Evolutionary conservation across 805 yeast species (phyloP).

Genomic region (Wickerhamiella sorbophila): DNA sequence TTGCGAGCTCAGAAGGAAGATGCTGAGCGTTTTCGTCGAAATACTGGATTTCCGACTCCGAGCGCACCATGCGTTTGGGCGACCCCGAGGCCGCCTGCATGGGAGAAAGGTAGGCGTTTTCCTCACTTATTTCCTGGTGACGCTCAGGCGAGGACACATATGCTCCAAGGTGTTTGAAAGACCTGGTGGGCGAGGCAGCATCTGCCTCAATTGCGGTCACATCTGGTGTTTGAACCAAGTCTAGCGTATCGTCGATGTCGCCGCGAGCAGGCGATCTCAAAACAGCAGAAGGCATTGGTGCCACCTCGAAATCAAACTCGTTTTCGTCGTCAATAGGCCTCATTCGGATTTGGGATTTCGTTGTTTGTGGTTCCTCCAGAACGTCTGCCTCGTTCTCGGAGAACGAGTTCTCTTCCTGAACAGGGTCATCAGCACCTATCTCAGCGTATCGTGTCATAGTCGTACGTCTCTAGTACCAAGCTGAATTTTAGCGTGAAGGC

Average conservation of each 20-base stretch:
- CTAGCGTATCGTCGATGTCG: not conserved
- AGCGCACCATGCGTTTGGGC: conserved; percentile 1
- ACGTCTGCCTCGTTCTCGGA: too few species aligned
- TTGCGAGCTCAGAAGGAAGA: not conserved
- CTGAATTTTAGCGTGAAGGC: too few species aligned
- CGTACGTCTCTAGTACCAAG: too few species aligned
- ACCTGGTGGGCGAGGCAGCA: not conserved
- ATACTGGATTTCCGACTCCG: not conserved
- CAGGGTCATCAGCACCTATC: too few species aligned
- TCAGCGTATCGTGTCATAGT: too few species aligned
- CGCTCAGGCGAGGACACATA: not conserved
- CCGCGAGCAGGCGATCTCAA: not conserved
- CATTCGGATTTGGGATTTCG: not conserved
- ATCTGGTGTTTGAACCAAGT: not conserved
- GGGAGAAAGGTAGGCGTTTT: not conserved
- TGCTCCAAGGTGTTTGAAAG: not conserved
- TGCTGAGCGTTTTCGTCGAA: not conserved
- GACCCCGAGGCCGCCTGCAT: not conserved
- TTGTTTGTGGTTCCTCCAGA: too few species aligned
- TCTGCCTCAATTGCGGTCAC: not conserved
- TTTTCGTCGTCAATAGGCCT: not conserved
- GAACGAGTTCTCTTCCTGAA: too few species aligned
- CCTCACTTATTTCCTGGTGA: not conserved
- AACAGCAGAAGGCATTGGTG: not conserved
- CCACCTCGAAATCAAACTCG: not conserved